Evolutionary conservation across 1,284 basidiomycete genomes (phyloP).

Genomic region (Melampsora americana): DNA sequence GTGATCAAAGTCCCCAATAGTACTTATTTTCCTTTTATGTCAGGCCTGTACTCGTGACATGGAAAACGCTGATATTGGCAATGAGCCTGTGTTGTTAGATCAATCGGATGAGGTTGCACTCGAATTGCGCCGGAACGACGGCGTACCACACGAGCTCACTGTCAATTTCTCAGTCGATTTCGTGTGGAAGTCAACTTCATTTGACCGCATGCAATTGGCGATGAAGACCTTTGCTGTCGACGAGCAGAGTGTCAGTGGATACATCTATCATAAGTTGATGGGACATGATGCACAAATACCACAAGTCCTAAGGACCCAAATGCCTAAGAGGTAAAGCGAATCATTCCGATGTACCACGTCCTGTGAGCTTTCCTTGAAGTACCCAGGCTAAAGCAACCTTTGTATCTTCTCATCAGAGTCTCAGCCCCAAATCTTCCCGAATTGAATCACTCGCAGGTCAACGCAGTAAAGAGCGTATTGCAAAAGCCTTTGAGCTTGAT

Average conservation of each 20-base stretch:
- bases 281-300: conserved; percentile 87
- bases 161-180: conserved; percentile 96
- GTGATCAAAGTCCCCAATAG: conserved; percentile 99
- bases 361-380: neutral
- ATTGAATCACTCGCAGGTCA: conserved; percentile 98
- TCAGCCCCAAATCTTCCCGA: conserved; percentile 96
- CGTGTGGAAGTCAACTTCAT: conserved; percentile 99
- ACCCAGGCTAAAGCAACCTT: neutral
- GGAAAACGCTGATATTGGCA: neutral
- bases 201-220: conserved; percentile 96
- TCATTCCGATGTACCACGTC: neutral
- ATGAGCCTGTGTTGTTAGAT: conserved; percentile 60
- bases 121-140: conserved; percentile 83
- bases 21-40: conserved; percentile 55
- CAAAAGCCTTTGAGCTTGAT: conserved; percentile 98
- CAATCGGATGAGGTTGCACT: conserved; percentile 96
- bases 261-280: conserved; percentile 97
- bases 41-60: conserved; percentile 48
- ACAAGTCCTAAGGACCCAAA: conserved; percentile 74
- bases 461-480: conserved; percentile 94
- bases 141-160: conserved; percentile 90
- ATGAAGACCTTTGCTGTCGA: conserved; percentile 99
- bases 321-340: conserved; percentile 70
- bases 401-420: conserved; percentile 59
- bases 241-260: conserved; percentile 97